Evolutionary conservation across 768 basidiomycete genomes (phyloP), one percentile per base, ranked within the genome.

Genomic region (Russula foetens): DNA sequence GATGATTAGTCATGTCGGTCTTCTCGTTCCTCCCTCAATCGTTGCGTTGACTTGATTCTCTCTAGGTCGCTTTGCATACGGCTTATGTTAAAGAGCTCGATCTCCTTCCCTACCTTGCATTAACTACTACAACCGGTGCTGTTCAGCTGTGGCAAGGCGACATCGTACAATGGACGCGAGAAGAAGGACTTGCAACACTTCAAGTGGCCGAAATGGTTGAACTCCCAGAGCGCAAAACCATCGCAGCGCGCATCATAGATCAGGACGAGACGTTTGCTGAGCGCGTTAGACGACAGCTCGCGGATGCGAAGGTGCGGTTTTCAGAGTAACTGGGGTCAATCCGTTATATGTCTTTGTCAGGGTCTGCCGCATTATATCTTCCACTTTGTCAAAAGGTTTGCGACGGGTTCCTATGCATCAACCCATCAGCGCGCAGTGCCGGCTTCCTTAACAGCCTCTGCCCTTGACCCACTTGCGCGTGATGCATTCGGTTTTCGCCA

Each of bases 401-500:
- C 81, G 2, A 85, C 84, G 0, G 85, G 86, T 21, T 83, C 82
- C 0, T 86, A 84, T 65, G 81, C 78, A 3, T 79, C 84, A 1
- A 75, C 77, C 4, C 75, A 74, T 38, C 76, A 73, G 23, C 72
- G 72, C 23, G 70, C 70, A 26, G 23, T 56, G 2, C 64, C 69
- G 49, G 64, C 71, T 29, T 66, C 76, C 6, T 62, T 72, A 29
- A 66, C 72, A 23, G 67, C 75, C 8, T 70, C 75, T 24, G 70
- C 71, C 17, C 63, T 69, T 33, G 76, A 74, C 24, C 59, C 73
- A 0, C 75, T 86, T 0, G 74, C 77, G 59, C 83, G 90, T 5
- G 92, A 95, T 67, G 72, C 84, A 0, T 96, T 95, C 69, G 93
- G 92, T 0, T 92, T 97, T 73, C 79, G 87, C 39, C 91, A 97